A percentile compares a stretch with the other conserved stretches of the same genome.
phyloP scores from a whole-genome alignment of 352 stramenopile genomes.

The Aphanomyces stellatus region DNA sequence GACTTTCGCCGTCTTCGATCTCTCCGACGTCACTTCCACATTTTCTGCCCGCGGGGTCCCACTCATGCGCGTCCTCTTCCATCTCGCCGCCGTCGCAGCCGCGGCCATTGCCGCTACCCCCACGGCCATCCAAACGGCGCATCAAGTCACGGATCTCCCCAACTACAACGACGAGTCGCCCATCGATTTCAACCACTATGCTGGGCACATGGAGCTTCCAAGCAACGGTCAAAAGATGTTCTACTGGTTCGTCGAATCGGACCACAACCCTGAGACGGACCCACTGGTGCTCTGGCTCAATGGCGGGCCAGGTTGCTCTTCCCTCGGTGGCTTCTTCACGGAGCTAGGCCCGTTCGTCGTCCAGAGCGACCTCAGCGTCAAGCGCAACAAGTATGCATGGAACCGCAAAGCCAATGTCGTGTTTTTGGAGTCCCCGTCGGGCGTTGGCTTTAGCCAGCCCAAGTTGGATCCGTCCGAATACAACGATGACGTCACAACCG shows the following conservation, averaged over 20 bases:
- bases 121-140: constrained; percentile 23
- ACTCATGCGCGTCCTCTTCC: background rate
- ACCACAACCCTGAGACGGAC: constrained; percentile 37
- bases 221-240: constrained; percentile 47
- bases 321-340: constrained; percentile 72
- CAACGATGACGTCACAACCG: constrained; percentile 44
- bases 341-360: constrained; percentile 67
- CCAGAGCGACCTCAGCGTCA: constrained; percentile 34
- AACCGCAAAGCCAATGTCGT: constrained; percentile 83
- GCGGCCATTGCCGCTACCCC: background rate
- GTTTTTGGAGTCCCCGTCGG: constrained; percentile 82
- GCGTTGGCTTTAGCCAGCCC: constrained; percentile 69
- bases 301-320: constrained; percentile 82
- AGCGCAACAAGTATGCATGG: constrained; percentile 76
- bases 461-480: constrained; percentile 44
- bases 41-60: too few relatives aligned
- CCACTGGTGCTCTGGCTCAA: constrained; percentile 90
- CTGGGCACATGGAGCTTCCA: constrained; percentile 37
- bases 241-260: constrained; percentile 63
- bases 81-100: background rate
- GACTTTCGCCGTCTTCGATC: too few relatives aligned
- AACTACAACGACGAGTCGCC: constrained; percentile 29
- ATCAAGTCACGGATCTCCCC: constrained; percentile 43
- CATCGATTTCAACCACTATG: constrained; percentile 54
- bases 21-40: background rate